Base-by-base conservation (phyloP, 805 yeast species). In the Ogataea pini region DNA sequence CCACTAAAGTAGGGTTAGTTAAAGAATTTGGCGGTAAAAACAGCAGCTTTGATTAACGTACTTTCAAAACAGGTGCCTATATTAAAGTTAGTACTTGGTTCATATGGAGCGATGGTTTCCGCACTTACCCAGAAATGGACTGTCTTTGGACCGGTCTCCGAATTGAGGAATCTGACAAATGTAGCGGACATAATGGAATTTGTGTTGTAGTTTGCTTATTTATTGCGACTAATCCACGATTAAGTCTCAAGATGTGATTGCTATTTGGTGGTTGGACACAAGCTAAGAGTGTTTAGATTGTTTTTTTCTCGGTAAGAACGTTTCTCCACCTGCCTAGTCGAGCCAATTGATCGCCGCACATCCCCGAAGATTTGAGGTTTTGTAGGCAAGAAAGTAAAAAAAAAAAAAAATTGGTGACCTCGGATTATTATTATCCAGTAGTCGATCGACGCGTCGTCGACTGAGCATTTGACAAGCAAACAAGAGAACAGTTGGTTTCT, bases 101-200 rank as follows among this genome's bases (percentile, higher is more conserved):
- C 3, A 25, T 20, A 16, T 14, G 16, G 22, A 38, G 14, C 16
- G 10, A 12, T 31, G 17, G 18, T n/a, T 1, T 19, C 22, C 40
- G 17, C 19, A 72, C 80, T 34, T 69, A 80, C 95, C 99, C 99
- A 92, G 71, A 92, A 92, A 66, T 92, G 99, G 48, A 94, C 91
- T n/a, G 99, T 92, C 65, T 73, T 83, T 34, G 99, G 99, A 27
- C 99, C 99, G 16, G 99, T 89, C 65, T 86, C 95, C 14, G 96
- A 84, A 59, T 83, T 80, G 65, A 89, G 65, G 64, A 84, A 89
- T 62, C 87, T 78, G 51, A 78, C 71, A 69, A 92, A 88, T 40
- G 79, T 80, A 28, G 82, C 69, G 14, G 84, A 67, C 72, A 69
- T 69, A 22, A 9, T 34, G n/a, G 14, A n/a, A 7, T 13, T 16